A percentile compares a stretch with the other conserved stretches of the same genome.
Conservation (phyloP, 495 filamentous ascomycete species). For the Cudoniella acicularis region DNA sequence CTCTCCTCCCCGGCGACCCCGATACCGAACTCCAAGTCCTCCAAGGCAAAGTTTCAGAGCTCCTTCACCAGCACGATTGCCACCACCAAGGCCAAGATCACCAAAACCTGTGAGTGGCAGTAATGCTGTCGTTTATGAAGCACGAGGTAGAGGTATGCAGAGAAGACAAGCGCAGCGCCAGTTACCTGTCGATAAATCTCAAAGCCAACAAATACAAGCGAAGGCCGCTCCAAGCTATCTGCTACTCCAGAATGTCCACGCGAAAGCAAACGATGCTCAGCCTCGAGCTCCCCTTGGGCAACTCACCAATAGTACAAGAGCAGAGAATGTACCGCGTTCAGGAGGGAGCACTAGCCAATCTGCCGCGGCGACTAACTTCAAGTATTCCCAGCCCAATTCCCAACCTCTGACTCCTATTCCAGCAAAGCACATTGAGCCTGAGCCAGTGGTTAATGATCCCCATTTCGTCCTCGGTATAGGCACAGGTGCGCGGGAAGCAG, state of each 20-base stretch:
- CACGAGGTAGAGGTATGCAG: neutral
- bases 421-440: neutral
- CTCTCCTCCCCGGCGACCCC: neutral
- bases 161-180: neutral
- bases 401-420: neutral
- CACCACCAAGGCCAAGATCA: neutral
- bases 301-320: neutral
- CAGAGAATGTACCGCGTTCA: neutral
- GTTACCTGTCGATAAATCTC: neutral
- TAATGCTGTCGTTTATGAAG: slow-evolving; percentile 4
- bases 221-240: neutral
- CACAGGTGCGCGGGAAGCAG: slow-evolving; percentile 4
- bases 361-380: neutral
- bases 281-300: neutral
- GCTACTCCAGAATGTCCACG: neutral
- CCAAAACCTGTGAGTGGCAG: neutral
- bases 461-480: slow-evolving; percentile 14
- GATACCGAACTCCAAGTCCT: slow-evolving; percentile 8
- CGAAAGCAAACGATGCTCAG: neutral
- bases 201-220: neutral
- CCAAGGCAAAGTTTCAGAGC: neutral
- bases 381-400: neutral
- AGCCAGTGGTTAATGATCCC: slow-evolving; percentile 9
- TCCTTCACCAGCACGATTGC: neutral
- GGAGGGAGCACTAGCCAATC: neutral